Conservation (phyloP, 2,329 filamentous ascomycete genomes). For the Fusarium falciforme region DNA sequence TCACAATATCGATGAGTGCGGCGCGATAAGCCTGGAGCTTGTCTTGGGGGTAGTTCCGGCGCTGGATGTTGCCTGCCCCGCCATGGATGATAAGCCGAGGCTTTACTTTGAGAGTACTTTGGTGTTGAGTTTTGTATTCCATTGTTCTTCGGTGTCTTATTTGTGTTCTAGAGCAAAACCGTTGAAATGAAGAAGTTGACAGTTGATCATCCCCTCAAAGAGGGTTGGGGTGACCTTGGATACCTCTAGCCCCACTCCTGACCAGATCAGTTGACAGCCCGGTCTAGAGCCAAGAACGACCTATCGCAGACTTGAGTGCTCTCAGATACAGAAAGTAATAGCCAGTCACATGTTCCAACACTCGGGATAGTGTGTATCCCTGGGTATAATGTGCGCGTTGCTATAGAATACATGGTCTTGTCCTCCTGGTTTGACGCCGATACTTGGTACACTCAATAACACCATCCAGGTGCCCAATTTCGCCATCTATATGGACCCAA, state of each 20-base stretch:
- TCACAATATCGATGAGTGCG: constrained; percentile 71
- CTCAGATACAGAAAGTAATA: neutral
- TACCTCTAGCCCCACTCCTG: constrained; percentile 17
- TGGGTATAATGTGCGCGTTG: neutral
- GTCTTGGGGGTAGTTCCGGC: constrained; percentile 66
- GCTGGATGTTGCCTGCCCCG: constrained; percentile 77
- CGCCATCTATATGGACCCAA: neutral
- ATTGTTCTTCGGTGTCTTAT: constrained; percentile 42
- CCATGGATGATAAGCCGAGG: constrained; percentile 78
- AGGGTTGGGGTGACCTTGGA: constrained; percentile 1
- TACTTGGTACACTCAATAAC: neutral
- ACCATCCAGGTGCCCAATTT: constrained; percentile 10
- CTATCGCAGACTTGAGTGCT: neutral
- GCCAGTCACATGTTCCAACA: neutral
- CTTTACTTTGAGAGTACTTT: constrained; percentile 45
- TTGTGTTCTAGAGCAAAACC: neutral
- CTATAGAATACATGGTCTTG: neutral
- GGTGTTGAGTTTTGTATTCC: constrained; percentile 52
- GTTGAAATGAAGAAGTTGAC: neutral
- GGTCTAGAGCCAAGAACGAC: neutral
- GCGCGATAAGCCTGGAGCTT: constrained; percentile 69
- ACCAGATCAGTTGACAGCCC: constrained; percentile 1
- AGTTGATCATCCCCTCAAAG: constrained; percentile 9
- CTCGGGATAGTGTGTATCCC: neutral
- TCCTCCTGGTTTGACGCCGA: neutral